Conservation (phyloP, 176 grass and related monocot species). For the Eremochloa ophiuroides region DNA sequence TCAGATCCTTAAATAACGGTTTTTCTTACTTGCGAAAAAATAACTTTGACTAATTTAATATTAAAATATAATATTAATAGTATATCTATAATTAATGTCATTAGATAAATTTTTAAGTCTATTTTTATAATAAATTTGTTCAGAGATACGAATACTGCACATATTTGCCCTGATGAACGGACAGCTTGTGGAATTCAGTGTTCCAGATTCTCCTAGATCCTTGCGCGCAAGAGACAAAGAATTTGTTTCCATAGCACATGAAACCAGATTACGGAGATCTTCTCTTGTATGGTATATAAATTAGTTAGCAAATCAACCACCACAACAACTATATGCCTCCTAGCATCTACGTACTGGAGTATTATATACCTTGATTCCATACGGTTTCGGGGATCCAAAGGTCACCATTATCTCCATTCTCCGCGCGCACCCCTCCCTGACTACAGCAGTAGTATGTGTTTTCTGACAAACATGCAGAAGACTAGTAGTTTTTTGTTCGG, state of each 20-base stretch:
- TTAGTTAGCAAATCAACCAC: slow-evolving; percentile 6
- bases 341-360: background rate
- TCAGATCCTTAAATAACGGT: too few relatives aligned
- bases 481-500: background rate
- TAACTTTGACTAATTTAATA: too few relatives aligned
- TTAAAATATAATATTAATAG: too few relatives aligned
- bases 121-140: too few relatives aligned
- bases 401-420: background rate
- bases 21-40: too few relatives aligned
- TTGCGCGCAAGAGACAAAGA: slow-evolving; percentile 8
- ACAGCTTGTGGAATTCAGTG: background rate
- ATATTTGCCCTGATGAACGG: too few relatives aligned
- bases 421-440: background rate
- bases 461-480: too few relatives aligned
- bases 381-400: slow-evolving; percentile 14
- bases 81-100: too few relatives aligned
- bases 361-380: background rate
- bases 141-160: too few relatives aligned
- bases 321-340: background rate
- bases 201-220: background rate
- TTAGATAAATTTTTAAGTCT: too few relatives aligned
- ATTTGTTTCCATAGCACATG: background rate
- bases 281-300: background rate
- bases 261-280: slow-evolving; percentile 26
- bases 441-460: too few relatives aligned